phyloP scores from a whole-genome alignment of 106 monocot species.

The Allium sativum region DNA sequence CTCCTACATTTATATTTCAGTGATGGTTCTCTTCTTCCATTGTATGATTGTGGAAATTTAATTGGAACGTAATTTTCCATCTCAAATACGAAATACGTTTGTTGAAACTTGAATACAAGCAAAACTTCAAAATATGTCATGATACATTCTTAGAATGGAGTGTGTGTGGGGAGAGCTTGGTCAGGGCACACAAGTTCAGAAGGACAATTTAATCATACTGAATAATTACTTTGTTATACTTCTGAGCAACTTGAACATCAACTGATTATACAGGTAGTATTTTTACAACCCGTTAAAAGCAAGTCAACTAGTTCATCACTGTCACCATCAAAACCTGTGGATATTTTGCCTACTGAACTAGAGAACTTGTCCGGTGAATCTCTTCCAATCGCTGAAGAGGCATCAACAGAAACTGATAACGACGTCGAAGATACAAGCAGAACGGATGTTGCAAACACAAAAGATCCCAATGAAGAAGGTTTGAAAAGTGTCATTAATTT shows the following conservation, averaged over 20 bases:
- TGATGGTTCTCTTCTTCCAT: too few relatives aligned
- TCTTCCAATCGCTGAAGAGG: conserved; percentile 7
- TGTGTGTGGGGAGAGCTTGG: too few relatives aligned
- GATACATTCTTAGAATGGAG: too few relatives aligned
- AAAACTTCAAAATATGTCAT: too few relatives aligned
- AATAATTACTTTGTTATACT: conserved; percentile 3
- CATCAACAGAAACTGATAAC: conserved; percentile 12
- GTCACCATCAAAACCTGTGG: conserved; percentile 14
- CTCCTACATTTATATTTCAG: too few relatives aligned
- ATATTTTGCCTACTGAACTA: conserved; percentile 18
- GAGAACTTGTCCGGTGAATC: conserved; percentile 22
- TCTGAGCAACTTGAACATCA: conserved; percentile 3
- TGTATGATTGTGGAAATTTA: too few relatives aligned
- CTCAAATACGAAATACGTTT: too few relatives aligned
- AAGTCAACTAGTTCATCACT: conserved; percentile 29
- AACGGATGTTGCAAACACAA: conserved; percentile 10
- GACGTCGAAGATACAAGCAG: conserved; percentile 14
- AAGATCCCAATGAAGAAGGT: conserved; percentile 59
- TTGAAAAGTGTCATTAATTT: conserved; percentile 66
- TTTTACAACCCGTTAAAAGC: conserved; percentile 48
- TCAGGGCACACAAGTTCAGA: too few relatives aligned
- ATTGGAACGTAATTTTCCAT: too few relatives aligned
- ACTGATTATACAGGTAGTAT: conserved; percentile 58
- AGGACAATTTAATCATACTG: background rate
- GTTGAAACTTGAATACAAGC: too few relatives aligned